A percentile compares a stretch with the other conserved stretches of the same genome.
phyloP scores from a whole-genome alignment of 2,329 filamentous ascomycete species.

The Periconia digitata region DNA sequence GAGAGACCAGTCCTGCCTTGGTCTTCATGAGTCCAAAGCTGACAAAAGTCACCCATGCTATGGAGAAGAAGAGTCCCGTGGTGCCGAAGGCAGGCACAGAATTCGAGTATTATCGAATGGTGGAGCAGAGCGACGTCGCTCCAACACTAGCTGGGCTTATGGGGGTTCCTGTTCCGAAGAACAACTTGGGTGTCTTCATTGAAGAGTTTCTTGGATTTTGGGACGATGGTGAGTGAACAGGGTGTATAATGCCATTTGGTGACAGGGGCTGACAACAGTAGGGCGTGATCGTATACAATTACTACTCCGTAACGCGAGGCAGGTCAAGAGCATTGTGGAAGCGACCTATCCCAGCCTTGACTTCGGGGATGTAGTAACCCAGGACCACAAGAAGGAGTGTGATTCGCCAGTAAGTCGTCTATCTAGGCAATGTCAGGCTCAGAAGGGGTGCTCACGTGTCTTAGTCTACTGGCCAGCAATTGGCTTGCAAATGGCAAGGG shows the following conservation, averaged over 20 bases:
- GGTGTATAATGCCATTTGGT: neutral
- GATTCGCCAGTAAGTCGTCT: constrained; percentile 7
- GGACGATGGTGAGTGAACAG: constrained; percentile 63
- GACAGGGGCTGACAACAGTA: constrained; percentile 29
- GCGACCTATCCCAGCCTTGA: constrained; percentile 67
- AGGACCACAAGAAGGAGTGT: constrained; percentile 14
- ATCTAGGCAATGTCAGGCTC: neutral
- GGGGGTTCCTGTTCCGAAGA: constrained; percentile 83
- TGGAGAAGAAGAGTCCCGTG: constrained; percentile 53
- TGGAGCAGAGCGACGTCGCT: constrained; percentile 94
- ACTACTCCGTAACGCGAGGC: constrained; percentile 74
- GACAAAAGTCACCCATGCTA: constrained; percentile 52
- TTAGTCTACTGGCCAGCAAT: constrained; percentile 32
- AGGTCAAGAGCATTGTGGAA: constrained; percentile 75
- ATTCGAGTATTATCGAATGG: constrained; percentile 78
- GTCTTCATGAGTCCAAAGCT: constrained; percentile 89
- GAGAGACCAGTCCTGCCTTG: constrained; percentile 90
- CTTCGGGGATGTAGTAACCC: constrained; percentile 42
- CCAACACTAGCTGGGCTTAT: constrained; percentile 85
- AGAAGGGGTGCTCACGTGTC: constrained; percentile 1
- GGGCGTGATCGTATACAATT: constrained; percentile 63
- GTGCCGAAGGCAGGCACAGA: constrained; percentile 55
- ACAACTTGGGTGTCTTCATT: constrained; percentile 87
- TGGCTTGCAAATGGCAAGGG: constrained; percentile 71
- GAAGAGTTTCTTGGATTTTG: constrained; percentile 77